phyloP scores from a whole-genome alignment of 192 early-diverging fungal genomes.

The Coemansia sp. region DNA sequence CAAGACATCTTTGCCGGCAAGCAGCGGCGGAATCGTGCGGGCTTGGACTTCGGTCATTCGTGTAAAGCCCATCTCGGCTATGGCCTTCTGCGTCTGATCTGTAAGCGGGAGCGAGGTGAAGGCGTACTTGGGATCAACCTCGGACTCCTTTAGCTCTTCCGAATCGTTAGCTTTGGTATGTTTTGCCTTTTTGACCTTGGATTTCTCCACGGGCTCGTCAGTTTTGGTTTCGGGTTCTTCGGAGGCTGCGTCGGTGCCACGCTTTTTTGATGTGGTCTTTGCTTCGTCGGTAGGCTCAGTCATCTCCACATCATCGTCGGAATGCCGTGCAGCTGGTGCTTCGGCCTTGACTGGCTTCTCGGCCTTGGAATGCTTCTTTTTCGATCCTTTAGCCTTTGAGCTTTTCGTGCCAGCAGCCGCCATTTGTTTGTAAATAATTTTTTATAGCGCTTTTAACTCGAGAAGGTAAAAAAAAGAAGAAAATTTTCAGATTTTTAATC shows the following conservation, averaged over 20 bases:
- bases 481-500: neutral
- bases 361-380: slow-evolving; percentile 12
- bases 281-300: neutral
- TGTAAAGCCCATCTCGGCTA: slow-evolving; percentile 87
- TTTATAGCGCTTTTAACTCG: neutral
- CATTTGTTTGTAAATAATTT: slow-evolving; percentile 2
- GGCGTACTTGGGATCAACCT: slow-evolving; percentile 21
- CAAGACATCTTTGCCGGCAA: slow-evolving; percentile 95
- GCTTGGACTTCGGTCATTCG: slow-evolving; percentile 98
- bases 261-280: slow-evolving; percentile 13
- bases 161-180: slow-evolving; percentile 3
- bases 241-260: neutral
- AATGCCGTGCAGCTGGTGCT: neutral
- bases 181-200: slow-evolving; percentile 4
- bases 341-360: slow-evolving; percentile 6
- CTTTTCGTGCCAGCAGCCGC: slow-evolving; percentile 6
- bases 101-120: slow-evolving; percentile 79
- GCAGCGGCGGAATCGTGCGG: slow-evolving; percentile 86
- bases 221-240: neutral
- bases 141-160: neutral
- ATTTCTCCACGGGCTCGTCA: neutral
- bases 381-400: slow-evolving; percentile 5
- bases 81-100: slow-evolving; percentile 77
- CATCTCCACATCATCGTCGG: slow-evolving; percentile 9
- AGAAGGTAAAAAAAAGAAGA: neutral